Percentiles rank a stretch among this genome's conserved stretches.
Conservation (phyloP, 2,329 filamentous ascomycete species). For the Trichophyton verrucosum region DNA sequence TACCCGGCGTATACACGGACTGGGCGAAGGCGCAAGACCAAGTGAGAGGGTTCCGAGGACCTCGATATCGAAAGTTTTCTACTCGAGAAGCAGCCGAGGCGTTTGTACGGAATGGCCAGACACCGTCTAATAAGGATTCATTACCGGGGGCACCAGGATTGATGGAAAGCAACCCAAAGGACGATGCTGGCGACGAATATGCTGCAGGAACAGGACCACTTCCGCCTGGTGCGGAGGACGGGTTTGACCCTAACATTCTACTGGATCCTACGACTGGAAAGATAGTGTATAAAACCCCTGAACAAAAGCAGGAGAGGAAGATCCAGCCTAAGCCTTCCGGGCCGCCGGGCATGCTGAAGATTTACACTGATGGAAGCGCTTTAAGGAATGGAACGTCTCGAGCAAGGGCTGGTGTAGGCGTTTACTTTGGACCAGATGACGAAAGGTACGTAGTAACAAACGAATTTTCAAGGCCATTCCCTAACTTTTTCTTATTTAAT, state of each 20-base stretch:
- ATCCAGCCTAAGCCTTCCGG: slow-evolving; percentile 27
- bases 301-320: slow-evolving; percentile 39
- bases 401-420: slow-evolving; percentile 49
- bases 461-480: slow-evolving; percentile 6
- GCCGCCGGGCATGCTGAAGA: slow-evolving; percentile 41
- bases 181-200: slow-evolving; percentile 33
- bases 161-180: slow-evolving; percentile 29
- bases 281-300: slow-evolving; percentile 43
- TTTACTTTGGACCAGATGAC: slow-evolving; percentile 51
- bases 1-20: slow-evolving; percentile 50
- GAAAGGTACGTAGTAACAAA: slow-evolving; percentile 34
- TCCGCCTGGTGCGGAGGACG: slow-evolving; percentile 45
- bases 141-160: slow-evolving; percentile 25
- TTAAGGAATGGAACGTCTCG: slow-evolving; percentile 44
- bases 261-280: slow-evolving; percentile 43
- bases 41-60: slow-evolving; percentile 59
- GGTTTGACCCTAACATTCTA: slow-evolving; percentile 47
- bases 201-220: slow-evolving; percentile 45
- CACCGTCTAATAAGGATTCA: slow-evolving; percentile 1
- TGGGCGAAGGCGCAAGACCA: slow-evolving; percentile 62
- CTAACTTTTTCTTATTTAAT: slow-evolving; percentile 2
- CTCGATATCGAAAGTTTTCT: slow-evolving; percentile 55
- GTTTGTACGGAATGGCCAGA: slow-evolving; percentile 45
- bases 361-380: slow-evolving; percentile 53
- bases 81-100: slow-evolving; percentile 61